Percentiles rank a stretch among this genome's conserved stretches.
phyloP scores from a whole-genome alignment of 2,329 filamentous ascomycete genomes.

The Dothidotthia symphoricarpi region DNA sequence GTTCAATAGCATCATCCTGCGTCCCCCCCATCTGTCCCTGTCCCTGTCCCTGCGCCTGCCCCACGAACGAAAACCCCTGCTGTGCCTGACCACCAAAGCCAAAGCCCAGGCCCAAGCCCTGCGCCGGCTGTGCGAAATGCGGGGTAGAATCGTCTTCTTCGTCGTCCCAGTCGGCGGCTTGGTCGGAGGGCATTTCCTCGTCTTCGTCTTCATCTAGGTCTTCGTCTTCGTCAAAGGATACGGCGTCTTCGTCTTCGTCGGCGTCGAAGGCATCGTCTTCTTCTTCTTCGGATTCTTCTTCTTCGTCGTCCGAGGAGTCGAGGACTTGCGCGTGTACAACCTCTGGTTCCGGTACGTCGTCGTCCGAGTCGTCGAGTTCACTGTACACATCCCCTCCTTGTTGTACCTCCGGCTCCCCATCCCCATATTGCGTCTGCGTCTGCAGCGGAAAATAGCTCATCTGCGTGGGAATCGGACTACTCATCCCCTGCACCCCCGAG shows the following conservation, averaged over 20 bases:
- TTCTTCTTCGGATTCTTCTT: constrained; percentile 8
- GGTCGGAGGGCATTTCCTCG: constrained; percentile 10
- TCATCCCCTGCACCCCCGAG: too few species aligned
- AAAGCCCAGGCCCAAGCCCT: constrained; percentile 1
- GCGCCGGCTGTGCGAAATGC: constrained; percentile 4
- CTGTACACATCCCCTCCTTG: constrained; percentile 8
- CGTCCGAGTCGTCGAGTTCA: constrained; percentile 1
- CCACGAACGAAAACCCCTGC: background rate
- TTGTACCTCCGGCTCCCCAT: constrained; percentile 11
- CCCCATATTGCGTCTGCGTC: too few species aligned
- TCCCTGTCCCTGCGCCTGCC: too few species aligned
- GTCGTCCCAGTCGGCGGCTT: too few species aligned
- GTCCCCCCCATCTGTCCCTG: constrained; percentile 19
- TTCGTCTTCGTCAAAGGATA: constrained; percentile 4
- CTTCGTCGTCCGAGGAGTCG: constrained; percentile 10
- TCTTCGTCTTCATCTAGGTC: constrained; percentile 8
- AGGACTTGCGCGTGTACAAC: too few species aligned
- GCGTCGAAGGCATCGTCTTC: constrained; percentile 9
- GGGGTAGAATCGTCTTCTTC: constrained; percentile 8
- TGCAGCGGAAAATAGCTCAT: constrained; percentile 17
- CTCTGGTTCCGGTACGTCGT: too few species aligned
- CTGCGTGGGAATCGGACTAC: constrained; percentile 20
- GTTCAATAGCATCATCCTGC: constrained; percentile 37
- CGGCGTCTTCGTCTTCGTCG: constrained; percentile 12
- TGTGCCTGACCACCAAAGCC: background rate